Conservation (phyloP, 2,329 filamentous ascomycete species). For the Gyromitra esculenta region DNA sequence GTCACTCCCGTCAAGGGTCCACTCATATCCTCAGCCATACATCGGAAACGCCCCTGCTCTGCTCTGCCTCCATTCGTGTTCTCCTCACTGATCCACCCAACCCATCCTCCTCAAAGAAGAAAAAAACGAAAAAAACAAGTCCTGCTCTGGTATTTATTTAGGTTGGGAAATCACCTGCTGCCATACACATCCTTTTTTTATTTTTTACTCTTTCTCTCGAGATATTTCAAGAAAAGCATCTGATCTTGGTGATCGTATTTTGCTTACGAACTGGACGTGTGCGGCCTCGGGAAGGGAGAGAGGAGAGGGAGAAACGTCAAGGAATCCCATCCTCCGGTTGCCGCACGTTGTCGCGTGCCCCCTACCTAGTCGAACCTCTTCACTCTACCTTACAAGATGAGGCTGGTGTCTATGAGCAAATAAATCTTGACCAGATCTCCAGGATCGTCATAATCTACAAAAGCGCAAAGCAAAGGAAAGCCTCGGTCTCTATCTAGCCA, state of each 20-base stretch:
- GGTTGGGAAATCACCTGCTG: conserved; percentile 42
- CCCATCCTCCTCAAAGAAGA: conserved; percentile 29
- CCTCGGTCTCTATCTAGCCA: conserved; percentile 13
- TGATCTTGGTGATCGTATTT: conserved; percentile 27
- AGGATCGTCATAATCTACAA: conserved; percentile 32
- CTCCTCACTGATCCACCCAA: conserved; percentile 41
- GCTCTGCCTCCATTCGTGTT: conserved; percentile 36
- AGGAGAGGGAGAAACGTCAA: conserved; percentile 4
- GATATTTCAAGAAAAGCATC: conserved; percentile 18
- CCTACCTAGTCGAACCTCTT: conserved; percentile 13
- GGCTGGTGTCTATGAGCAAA: conserved; percentile 26
- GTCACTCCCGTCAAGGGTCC: conserved; percentile 54
- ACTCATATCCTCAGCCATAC: conserved; percentile 44
- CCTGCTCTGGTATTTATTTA: conserved; percentile 36
- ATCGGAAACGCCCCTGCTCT: conserved; percentile 33
- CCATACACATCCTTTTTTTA: conserved; percentile 19
- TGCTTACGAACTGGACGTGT: conserved; percentile 6
- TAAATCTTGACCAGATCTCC: conserved; percentile 36
- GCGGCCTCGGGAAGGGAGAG: neutral
- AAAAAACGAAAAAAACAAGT: conserved; percentile 3
- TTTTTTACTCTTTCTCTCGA: neutral
- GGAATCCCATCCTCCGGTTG: conserved; percentile 17
- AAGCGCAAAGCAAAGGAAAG: conserved; percentile 13
- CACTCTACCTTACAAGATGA: conserved; percentile 25
- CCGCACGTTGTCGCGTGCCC: conserved; percentile 26